Evolutionary conservation across 345 rosid species (phyloP).

Genomic region (Gossypium rotundifolium): DNA sequence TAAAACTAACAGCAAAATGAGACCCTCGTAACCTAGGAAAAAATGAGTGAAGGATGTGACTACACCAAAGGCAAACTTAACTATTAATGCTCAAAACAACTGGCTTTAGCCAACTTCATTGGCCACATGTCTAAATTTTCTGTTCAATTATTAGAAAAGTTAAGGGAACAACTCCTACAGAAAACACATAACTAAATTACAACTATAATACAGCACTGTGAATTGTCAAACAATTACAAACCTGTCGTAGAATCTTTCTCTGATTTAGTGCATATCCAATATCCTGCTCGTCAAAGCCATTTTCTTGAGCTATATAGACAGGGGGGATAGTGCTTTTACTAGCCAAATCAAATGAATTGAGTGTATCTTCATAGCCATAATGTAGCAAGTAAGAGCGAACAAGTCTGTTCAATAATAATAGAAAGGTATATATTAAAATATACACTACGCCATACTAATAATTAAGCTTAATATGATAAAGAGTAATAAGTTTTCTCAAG

Average conservation of each 20-base stretch:
- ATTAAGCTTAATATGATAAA: neutral
- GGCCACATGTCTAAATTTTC: too few relatives aligned
- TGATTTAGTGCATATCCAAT: slow-evolving; percentile 60
- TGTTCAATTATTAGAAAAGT: neutral
- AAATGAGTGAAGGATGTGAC: too few relatives aligned
- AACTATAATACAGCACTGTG: neutral
- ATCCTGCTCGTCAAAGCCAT: slow-evolving; percentile 57
- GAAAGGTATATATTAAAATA: slow-evolving; percentile 5
- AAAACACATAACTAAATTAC: neutral
- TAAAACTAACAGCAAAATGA: too few relatives aligned
- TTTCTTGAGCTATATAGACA: slow-evolving; percentile 46
- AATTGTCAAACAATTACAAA: slow-evolving; percentile 23
- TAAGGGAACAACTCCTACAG: neutral
- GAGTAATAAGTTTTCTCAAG: neutral
- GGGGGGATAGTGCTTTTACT: slow-evolving; percentile 69
- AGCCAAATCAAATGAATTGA: slow-evolving; percentile 77
- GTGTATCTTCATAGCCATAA: slow-evolving; percentile 90
- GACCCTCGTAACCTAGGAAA: too few relatives aligned
- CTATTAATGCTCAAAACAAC: too few relatives aligned
- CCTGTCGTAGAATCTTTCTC: slow-evolving; percentile 80
- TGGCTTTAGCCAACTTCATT: too few relatives aligned
- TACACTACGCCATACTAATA: neutral
- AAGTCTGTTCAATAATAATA: slow-evolving; percentile 44
- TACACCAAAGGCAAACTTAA: too few relatives aligned
- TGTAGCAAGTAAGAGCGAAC: slow-evolving; percentile 84